Percentiles rank a stretch among this genome's conserved stretches.
Conservation (phyloP, 345 rosid genomes). For the Brassica nigra region DNA sequence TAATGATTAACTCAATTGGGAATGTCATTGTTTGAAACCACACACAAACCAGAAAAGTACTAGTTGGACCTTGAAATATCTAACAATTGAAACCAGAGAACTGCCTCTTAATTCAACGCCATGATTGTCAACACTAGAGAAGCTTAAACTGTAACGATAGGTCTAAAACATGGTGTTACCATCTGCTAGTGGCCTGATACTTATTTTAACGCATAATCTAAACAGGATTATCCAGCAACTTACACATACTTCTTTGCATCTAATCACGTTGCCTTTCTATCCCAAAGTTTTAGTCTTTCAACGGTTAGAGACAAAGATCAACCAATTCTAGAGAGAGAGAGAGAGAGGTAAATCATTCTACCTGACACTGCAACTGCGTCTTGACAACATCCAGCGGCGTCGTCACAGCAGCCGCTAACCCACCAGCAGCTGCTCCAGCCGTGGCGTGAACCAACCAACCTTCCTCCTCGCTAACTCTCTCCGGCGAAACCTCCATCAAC, state of each 20-base stretch:
- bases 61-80: background rate
- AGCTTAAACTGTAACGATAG: background rate
- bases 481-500: conserved; percentile 72
- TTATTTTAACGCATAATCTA: background rate
- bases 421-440: conserved; percentile 93
- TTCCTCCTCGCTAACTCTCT: conserved; percentile 65
- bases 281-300: background rate
- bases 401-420: conserved; percentile 73
- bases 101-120: background rate
- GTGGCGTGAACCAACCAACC: conserved; percentile 69
- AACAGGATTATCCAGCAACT: background rate
- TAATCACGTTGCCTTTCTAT: background rate
- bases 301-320: conserved; percentile 10
- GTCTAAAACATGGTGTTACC: background rate
- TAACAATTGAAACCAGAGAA: background rate
- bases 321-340: background rate
- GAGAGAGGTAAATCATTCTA: conserved; percentile 16
- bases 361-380: conserved; percentile 99
- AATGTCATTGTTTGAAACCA: background rate
- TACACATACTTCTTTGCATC: background rate
- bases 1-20: background rate
- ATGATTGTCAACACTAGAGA: background rate
- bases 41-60: conserved; percentile 3
- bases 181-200: background rate
- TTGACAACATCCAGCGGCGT: conserved; percentile 93